Base-by-base conservation (phyloP, 768 basidiomycete genomes). In the Suillus subluteus region DNA sequence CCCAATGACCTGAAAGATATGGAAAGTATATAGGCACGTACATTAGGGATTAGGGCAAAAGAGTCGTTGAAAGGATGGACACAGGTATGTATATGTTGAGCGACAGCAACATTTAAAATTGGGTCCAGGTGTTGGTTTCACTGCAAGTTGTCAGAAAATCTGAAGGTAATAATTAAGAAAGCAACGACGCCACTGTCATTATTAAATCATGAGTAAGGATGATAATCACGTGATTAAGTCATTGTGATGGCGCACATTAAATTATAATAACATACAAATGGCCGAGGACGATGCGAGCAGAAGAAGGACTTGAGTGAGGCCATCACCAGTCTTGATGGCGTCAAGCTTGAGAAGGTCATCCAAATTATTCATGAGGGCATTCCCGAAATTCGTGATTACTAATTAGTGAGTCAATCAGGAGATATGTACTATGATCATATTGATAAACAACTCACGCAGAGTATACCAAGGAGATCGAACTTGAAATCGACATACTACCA, bases 401-500 rank as follows among this genome's bases (percentile, higher is more conserved):
- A n/a, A n/a, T 26, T 98, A 3, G 32, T 32, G 4, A 81, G 95
- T 83, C 6, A 15, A 62, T 35, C 62, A 6, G 9, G 16, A 18
- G 23, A 16, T 37, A 4, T 62, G 79, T 23, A 26, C 41, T 37
- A 26, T 26, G 26, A 54, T 41, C 44, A 66, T 65, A 66, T 73
- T 66, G 67, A 66, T 62, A 16, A 30, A 67, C 35, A 62, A 70
- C n/a, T 50, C 69, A 64, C 66, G 68, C 81, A 95, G 94, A 95
- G 94, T 78, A 26, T 26, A 92, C 91, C 56, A 95, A 98, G 79
- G 98, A 99, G 82, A 98, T 99, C 73, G 98, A 99, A 78, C 87
- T 99, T 52, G 98, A 99, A 79, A 99, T 99, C 74, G 98, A 99
- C 74, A 82, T 88, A 48, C 83, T 99, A 40, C 96, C 98, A 59